Evolutionary conservation across 2,329 filamentous ascomycete genomes (phyloP).

Genomic region (Epichloe festucae): DNA sequence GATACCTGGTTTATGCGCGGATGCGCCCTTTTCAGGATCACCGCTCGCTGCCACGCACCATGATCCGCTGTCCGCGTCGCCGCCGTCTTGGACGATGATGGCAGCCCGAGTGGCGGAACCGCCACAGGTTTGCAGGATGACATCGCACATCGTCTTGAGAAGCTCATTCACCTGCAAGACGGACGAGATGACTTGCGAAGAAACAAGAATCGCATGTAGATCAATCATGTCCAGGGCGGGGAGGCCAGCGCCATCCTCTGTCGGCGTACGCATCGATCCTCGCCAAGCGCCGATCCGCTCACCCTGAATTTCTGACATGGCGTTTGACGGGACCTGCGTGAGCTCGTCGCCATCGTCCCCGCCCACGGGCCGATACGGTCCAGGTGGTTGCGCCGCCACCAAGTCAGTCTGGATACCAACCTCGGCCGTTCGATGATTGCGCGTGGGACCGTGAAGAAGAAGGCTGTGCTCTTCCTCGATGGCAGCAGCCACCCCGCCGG

Average conservation of each 20-base stretch:
- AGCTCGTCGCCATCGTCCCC: constrained; percentile 31
- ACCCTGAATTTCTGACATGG: constrained; percentile 37
- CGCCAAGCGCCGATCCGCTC: constrained; percentile 52
- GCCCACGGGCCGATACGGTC: constrained; percentile 36
- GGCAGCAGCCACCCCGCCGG: constrained; percentile 53
- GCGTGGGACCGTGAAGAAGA: constrained; percentile 48
- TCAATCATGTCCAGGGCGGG: constrained; percentile 75
- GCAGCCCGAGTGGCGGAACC: constrained; percentile 57
- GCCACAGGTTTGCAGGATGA: constrained; percentile 66
- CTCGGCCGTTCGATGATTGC: constrained; percentile 47
- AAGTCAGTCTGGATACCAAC: constrained; percentile 59
- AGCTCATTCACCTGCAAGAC: constrained; percentile 64
- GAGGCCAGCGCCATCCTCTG: constrained; percentile 47
- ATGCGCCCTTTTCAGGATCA: constrained; percentile 55
- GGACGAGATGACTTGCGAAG: constrained; percentile 68
- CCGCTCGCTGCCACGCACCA: constrained; percentile 68
- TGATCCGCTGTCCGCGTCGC: constrained; percentile 32
- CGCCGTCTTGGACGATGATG: constrained; percentile 59
- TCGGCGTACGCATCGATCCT: constrained; percentile 40
- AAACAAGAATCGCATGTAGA: constrained; percentile 63
- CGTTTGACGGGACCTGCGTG: constrained; percentile 28
- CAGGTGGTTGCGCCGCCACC: constrained; percentile 39
- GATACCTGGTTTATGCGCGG: constrained; percentile 51
- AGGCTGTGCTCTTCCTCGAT: constrained; percentile 57
- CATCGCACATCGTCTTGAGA: constrained; percentile 68